Percentiles rank a stretch among this genome's conserved stretches.
These are phyloP conservation scores for Casuarina cunninghamiana DNA, from an alignment of 306 rosid genomes.

Conservation along the genomic window DNA sequence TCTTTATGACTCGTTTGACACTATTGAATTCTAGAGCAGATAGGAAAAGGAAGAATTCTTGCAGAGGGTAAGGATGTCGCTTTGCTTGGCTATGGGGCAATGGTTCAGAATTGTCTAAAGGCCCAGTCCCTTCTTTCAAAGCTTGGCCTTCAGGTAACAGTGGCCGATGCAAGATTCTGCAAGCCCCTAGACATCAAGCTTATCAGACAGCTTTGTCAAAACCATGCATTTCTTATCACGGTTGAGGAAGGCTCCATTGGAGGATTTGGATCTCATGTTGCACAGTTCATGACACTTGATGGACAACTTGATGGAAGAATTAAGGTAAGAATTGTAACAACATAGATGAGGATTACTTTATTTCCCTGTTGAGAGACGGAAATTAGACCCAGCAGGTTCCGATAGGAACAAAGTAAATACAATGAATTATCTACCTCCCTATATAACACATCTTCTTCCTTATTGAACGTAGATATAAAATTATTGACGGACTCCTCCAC, in stretches of 20 bases:
- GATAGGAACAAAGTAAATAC: too few relatives aligned
- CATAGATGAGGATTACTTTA: conserved; percentile 1
- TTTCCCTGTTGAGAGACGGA: neutral
- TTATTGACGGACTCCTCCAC: too few relatives aligned
- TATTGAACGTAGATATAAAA: too few relatives aligned
- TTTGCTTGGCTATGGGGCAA: conserved; percentile 89
- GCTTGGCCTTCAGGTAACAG: conserved; percentile 86
- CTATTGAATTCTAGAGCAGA: conserved; percentile 42
- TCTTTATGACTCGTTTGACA: conserved; percentile 1
- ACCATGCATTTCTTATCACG: conserved; percentile 76
- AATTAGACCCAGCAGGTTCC: neutral
- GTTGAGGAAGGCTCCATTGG: conserved; percentile 98
- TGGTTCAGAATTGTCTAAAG: conserved; percentile 90
- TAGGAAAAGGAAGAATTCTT: conserved; percentile 80
- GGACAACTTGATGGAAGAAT: conserved; percentile 78
- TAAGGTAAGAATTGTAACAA: conserved; percentile 50
- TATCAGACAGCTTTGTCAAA: conserved; percentile 73
- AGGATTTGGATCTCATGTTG: conserved; percentile 94
- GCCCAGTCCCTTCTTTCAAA: conserved; percentile 77
- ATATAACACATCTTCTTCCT: too few relatives aligned
- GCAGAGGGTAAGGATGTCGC: conserved; percentile 85
- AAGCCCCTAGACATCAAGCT: conserved; percentile 88
- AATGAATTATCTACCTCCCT: too few relatives aligned
- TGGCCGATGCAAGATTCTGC: conserved; percentile 98
- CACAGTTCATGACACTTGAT: conserved; percentile 81